Conservation (phyloP, 768 basidiomycete species). For the Termitomyces eurrhizus region DNA sequence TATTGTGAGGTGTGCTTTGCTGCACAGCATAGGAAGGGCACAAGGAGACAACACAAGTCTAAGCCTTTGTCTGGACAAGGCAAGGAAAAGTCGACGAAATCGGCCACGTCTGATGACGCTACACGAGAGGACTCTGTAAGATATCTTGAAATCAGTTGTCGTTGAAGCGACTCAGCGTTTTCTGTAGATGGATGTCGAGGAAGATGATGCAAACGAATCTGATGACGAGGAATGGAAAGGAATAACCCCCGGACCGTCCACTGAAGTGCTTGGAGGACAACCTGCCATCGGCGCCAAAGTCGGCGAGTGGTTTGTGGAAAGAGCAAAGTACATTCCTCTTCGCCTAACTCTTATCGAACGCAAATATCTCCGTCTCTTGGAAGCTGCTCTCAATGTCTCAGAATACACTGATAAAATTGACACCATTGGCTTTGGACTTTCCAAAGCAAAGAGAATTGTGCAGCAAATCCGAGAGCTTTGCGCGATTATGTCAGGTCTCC, state of each 20-base stretch:
- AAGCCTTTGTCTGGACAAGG: slow-evolving; percentile 38
- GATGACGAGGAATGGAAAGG: slow-evolving; percentile 44
- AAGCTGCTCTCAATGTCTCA: slow-evolving; percentile 79
- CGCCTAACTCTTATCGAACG: slow-evolving; percentile 73
- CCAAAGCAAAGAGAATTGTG: slow-evolving; percentile 85
- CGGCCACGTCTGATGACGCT: not conserved
- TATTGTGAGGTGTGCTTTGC: slow-evolving; percentile 88
- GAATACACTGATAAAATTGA: slow-evolving; percentile 93
- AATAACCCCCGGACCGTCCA: slow-evolving; percentile 26
- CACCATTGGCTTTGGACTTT: slow-evolving; percentile 70
- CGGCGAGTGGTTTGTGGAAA: slow-evolving; percentile 84
- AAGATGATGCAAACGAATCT: slow-evolving; percentile 27
- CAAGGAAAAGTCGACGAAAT: slow-evolving; percentile 25
- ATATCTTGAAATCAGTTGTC: not conserved
- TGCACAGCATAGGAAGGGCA: slow-evolving; percentile 80
- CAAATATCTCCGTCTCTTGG: slow-evolving; percentile 80
- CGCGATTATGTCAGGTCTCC: slow-evolving; percentile 80
- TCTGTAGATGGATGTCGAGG: slow-evolving; percentile 45
- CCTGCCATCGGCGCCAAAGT: slow-evolving; percentile 58
- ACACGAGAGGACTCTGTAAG: slow-evolving; percentile 9
- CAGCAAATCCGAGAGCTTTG: slow-evolving; percentile 85
- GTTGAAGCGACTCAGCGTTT: not conserved
- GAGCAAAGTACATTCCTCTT: slow-evolving; percentile 76
- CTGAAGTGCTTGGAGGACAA: slow-evolving; percentile 47
- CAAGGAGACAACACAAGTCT: slow-evolving; percentile 59